Conservation (phyloP, 495 filamentous ascomycete species). For the Annulohypoxylon moriforme region DNA sequence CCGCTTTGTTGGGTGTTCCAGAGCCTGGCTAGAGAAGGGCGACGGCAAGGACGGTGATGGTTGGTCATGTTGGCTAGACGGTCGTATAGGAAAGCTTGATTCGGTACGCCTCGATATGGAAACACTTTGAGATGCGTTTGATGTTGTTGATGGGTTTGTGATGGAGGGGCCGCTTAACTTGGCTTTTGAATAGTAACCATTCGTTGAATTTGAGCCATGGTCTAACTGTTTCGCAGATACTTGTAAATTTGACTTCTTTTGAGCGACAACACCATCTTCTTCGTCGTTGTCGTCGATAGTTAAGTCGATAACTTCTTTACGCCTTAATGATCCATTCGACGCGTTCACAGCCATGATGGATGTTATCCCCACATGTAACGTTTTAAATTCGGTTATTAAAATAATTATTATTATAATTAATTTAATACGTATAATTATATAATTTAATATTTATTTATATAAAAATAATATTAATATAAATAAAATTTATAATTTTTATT, state of each 20-base stretch:
- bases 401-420: constrained; percentile 24
- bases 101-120: neutral
- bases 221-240: neutral
- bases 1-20: constrained; percentile 25
- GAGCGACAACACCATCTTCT: neutral
- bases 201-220: neutral
- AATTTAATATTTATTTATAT: constrained; percentile 8
- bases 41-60: neutral
- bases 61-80: neutral
- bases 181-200: neutral
- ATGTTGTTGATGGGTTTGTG: neutral
- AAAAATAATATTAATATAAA: constrained; percentile 6
- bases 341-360: constrained; percentile 27
- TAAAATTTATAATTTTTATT: neutral
- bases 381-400: constrained; percentile 21
- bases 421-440: constrained; percentile 8
- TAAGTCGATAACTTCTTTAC: constrained; percentile 20
- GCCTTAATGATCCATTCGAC: neutral
- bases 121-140: neutral
- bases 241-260: neutral
- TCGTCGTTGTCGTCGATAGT: constrained; percentile 19
- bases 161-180: neutral
- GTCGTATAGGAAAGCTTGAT: neutral
- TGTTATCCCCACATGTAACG: constrained; percentile 15
- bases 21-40: neutral